Conservation (phyloP, 139 green algal species). For the Eudorina sp. region DNA sequence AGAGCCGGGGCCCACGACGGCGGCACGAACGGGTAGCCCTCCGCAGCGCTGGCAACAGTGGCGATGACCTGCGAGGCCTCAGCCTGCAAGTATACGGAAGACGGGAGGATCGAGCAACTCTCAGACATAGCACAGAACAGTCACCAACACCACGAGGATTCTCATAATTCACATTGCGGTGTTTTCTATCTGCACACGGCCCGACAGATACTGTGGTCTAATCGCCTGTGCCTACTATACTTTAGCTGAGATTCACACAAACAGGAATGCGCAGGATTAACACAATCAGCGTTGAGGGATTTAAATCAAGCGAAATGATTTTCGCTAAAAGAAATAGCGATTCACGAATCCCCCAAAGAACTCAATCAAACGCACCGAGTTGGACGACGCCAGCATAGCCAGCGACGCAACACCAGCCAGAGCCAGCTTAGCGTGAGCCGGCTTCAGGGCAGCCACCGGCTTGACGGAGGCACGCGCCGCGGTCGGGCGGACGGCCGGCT, state of each 20-base stretch:
- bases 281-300: too few relatives aligned
- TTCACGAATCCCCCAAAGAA: too few relatives aligned
- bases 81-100: constrained; percentile 47
- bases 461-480: constrained; percentile 33
- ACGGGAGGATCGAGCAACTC: neutral
- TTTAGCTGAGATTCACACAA: too few relatives aligned
- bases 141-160: too few relatives aligned
- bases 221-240: too few relatives aligned
- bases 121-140: too few relatives aligned
- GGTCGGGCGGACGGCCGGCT: constrained; percentile 31
- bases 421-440: constrained; percentile 50
- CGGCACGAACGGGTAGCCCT: constrained; percentile 75
- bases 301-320: too few relatives aligned
- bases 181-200: too few relatives aligned
- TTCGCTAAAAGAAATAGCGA: too few relatives aligned
- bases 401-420: constrained; percentile 44
- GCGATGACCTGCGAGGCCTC: constrained; percentile 69
- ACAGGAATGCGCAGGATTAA: too few relatives aligned
- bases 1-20: constrained; percentile 65
- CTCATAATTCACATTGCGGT: too few relatives aligned
- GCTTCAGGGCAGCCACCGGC: constrained; percentile 49
- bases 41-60: constrained; percentile 62
- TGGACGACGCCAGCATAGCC: constrained; percentile 38
- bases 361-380: constrained; percentile 36
- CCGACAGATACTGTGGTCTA: too few relatives aligned